A percentile compares a stretch with the other conserved stretches of the same genome.
phyloP scores from a whole-genome alignment of 495 filamentous ascomycete species.

The Hypoxylon fuscum region DNA sequence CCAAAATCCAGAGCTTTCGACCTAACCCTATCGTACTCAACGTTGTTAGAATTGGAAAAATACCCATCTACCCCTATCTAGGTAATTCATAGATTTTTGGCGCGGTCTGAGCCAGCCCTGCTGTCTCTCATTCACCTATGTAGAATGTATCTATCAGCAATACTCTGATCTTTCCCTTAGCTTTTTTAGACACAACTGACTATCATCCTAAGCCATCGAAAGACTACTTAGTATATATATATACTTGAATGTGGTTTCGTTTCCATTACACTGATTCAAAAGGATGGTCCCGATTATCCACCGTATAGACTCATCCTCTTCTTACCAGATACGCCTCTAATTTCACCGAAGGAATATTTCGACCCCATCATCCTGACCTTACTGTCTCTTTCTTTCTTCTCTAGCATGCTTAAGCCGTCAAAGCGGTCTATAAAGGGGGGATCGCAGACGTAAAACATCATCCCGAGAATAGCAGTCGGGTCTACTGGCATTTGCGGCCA shows the following conservation, averaged over 20 bases:
- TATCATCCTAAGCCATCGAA: no score
- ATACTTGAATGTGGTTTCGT: background rate
- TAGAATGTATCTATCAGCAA: no score
- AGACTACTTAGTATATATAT: no score
- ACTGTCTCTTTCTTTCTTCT: constrained; percentile 3
- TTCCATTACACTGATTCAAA: constrained; percentile 1
- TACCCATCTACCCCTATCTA: no score
- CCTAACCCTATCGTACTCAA: no score
- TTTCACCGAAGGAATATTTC: constrained; percentile 8
- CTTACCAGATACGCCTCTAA: background rate
- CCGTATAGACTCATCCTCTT: background rate
- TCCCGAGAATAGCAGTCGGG: constrained; percentile 44
- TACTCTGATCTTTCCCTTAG: no score
- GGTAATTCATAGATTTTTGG: no score
- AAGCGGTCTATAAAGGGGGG: constrained; percentile 40
- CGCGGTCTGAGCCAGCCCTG: no score
- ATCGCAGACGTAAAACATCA: constrained; percentile 46
- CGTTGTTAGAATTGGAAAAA: no score
- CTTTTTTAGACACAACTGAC: no score
- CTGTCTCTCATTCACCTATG: no score
- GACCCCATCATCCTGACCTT: constrained; percentile 7
- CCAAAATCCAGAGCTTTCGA: no score
- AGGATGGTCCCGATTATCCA: background rate
- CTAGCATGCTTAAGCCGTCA: constrained; percentile 21
- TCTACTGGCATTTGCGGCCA: constrained; percentile 51